Evolutionary conservation across 345 rosid genomes (phyloP).

Genomic region (Hibiscus tridactylites): DNA sequence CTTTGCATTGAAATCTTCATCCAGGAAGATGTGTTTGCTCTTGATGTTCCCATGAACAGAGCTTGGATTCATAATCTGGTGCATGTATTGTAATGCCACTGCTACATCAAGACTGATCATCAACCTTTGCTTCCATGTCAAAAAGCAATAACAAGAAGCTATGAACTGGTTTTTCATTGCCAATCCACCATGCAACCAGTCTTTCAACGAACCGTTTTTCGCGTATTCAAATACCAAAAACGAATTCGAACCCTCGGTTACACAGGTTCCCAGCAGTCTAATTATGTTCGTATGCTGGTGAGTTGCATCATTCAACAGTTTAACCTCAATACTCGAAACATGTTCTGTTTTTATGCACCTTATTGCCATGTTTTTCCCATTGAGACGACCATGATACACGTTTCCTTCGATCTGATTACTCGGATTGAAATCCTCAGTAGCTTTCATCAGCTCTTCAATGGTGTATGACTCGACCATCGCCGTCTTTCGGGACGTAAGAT

Average conservation of each 20-base stretch:
- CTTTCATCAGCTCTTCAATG: slow-evolving; percentile 57
- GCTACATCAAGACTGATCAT: slow-evolving; percentile 82
- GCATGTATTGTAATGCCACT: slow-evolving; percentile 77
- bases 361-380: slow-evolving; percentile 72
- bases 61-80: slow-evolving; percentile 64
- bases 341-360: slow-evolving; percentile 30
- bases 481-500: slow-evolving; percentile 34
- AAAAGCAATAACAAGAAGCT: slow-evolving; percentile 79
- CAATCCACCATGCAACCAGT: slow-evolving; percentile 86
- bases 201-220: slow-evolving; percentile 79
- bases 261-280: slow-evolving; percentile 63
- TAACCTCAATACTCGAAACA: slow-evolving; percentile 39
- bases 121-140: slow-evolving; percentile 86
- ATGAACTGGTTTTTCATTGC: slow-evolving; percentile 93
- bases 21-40: slow-evolving; percentile 71
- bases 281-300: slow-evolving; percentile 69
- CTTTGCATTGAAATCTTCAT: slow-evolving; percentile 84
- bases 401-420: slow-evolving; percentile 68
- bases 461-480: slow-evolving; percentile 50
- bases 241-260: slow-evolving; percentile 32
- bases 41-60: slow-evolving; percentile 61
- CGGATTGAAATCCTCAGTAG: slow-evolving; percentile 70
- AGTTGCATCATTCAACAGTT: slow-evolving; percentile 43
- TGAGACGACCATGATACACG: slow-evolving; percentile 71
- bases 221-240: slow-evolving; percentile 75